These are phyloP conservation scores for Leccinum pachyderme DNA, from an alignment of 1,284 basidiomycete species.

Conservation along the genomic window DNA sequence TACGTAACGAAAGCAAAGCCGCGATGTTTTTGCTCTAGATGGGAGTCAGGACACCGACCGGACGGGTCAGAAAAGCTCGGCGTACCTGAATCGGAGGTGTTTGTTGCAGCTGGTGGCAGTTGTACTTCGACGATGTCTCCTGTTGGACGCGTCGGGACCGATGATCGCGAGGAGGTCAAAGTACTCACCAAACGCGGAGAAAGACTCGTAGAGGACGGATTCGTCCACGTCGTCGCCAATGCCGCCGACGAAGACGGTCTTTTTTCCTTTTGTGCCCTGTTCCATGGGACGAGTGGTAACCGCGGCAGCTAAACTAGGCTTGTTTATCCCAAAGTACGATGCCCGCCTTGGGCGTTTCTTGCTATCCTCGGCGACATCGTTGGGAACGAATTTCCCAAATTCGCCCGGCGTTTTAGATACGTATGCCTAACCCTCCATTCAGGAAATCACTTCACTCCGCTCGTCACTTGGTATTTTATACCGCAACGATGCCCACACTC, in stretches of 20 bases:
- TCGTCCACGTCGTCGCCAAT: conserved; percentile 77
- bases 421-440: not conserved
- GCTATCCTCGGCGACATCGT: conserved; percentile 5
- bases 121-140: conserved; percentile 83
- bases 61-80: not conserved
- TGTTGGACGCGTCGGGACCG: conserved; percentile 32
- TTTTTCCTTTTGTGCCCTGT: conserved; percentile 77
- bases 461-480: conserved; percentile 12
- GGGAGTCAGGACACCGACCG: conserved; percentile 5
- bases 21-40: conserved; percentile 68
- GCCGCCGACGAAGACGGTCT: conserved; percentile 77
- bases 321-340: conserved; percentile 14
- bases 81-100: conserved; percentile 53
- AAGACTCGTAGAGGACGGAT: conserved; percentile 59
- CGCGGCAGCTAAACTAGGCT: conserved; percentile 14
- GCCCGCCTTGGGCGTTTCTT: conserved; percentile 11
- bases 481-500: conserved; percentile 1
- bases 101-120: conserved; percentile 64
- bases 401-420: not conserved
- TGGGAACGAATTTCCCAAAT: conserved; percentile 7
- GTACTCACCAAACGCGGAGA: conserved; percentile 72
- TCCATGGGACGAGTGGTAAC: conserved; percentile 48
- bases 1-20: conserved; percentile 83
- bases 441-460: not conserved
- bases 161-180: conserved; percentile 1